Base-by-base conservation (phyloP, 140 eudicot genomes). In the Senecio squalidus region DNA sequence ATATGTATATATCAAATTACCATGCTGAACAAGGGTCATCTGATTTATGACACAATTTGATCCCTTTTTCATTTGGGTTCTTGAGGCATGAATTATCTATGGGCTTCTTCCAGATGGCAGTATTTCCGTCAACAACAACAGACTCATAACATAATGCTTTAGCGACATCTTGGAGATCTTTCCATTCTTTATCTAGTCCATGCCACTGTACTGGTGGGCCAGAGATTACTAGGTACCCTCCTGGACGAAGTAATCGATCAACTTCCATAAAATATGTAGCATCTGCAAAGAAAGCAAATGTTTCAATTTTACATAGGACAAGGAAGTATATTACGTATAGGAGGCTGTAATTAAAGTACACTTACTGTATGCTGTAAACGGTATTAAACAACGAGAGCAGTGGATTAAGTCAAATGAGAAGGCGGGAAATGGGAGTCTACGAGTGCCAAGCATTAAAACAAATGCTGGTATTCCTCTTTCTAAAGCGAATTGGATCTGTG, bases 121-220 rank as follows among this genome's bases (percentile, higher is more conserved):
- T 93, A 74, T 84, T 88, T 21, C 93, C 96, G 69, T 93, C 96
- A 6, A 93, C 99, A 54, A 81, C 99, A 66, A 88, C 88, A 4
- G 92, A 79, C 67, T 93, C 96, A 76, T 81, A 93, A 44, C 99
- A 88, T 79, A 93, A 74, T 24, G 94, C 75, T 73, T 93, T 87
- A 25, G 96, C 96, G 25, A 88, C 95, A 18, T 84, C 76, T 62
- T 93, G 95, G 33, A 93, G 85, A 69, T 93, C 99, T 50, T 86
- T 83, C 99, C 99, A 93, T 60, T 88, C 99, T 68, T 84, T 84
- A 76, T 88, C 94, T 68, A 75, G 83, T 36, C 92, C 88, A 44
- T 89, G 76, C 99, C 99, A 93, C 74, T 93, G 94, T 33, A 93
- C 99, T 5, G 99, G 99, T 26, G 99, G 99, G 9, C 99, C 99